Evolutionary conservation across 2,329 filamentous ascomycete species (phyloP), one percentile per base, ranked within the genome.

Genomic region (Dendrostoma leiphaemia): DNA sequence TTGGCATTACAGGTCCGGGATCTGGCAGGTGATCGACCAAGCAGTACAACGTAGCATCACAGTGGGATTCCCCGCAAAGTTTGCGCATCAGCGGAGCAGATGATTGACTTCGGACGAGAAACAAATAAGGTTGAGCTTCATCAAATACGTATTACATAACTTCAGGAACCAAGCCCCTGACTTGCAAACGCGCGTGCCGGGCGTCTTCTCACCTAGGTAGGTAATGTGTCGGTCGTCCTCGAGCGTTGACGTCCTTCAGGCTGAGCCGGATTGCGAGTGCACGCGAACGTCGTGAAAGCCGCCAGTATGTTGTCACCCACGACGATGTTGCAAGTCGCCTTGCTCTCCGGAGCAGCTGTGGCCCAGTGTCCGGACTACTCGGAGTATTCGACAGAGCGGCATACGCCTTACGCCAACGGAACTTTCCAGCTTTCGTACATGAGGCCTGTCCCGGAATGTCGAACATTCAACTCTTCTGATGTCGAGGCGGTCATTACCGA

Each of bases 341-440:
- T 59, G 49, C 41, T 58, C 13, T 40, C 48, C 3, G 47, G 48
- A 13, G 29, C 46, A 21, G 13, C 51, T 17, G 17, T 19, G 32
- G 57, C 56, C 10, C 45, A 54, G 44, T 90, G 86, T 69, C 86
- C 86, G 2, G 83, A 89, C 65, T 90, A 89, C 67, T 76, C 77
- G 17, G 67, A 72, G 44, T 89, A 87, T 68, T 76, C 86, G 1
- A 75, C 73, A 58, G 67, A 77, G 53, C 71, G 69, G 5, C 88
- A 93, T 67, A 74, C 79, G 32, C 93, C 93, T 1, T 84, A 85
- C 63, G 95, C 90, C 60, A 72, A 80, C n/a, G 92, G 93, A 12
- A 84, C 83, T 7, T 81, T 94, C 66, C 76, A 82, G 53, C 83
- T 96, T 8, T 88, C 91, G 1, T 95, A 82, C 68, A 91, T 95